Evolutionary conservation across 2,329 filamentous ascomycete species (phyloP).

Genomic region (Cordyceps militaris): DNA sequence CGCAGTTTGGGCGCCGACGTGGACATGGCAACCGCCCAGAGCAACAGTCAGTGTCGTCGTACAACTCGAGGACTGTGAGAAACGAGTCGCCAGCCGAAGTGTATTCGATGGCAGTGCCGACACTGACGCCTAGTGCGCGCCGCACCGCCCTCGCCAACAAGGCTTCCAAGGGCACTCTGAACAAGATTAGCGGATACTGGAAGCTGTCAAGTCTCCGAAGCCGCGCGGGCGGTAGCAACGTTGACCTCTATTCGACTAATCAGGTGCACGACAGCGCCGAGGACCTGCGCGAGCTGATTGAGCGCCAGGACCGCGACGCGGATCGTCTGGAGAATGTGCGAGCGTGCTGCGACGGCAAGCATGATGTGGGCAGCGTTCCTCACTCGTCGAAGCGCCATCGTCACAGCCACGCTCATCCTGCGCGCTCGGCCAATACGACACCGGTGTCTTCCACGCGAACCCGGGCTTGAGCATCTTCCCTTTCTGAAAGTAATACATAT

Average conservation of each 20-base stretch:
- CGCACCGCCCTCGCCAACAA: slow-evolving; percentile 27
- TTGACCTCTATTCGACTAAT: slow-evolving; percentile 52
- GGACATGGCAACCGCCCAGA: slow-evolving; percentile 38
- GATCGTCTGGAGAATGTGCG: slow-evolving; percentile 89
- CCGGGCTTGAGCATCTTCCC: background rate
- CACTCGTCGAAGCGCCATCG: slow-evolving; percentile 13
- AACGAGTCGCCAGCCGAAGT: slow-evolving; percentile 53
- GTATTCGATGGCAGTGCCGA: slow-evolving; percentile 46
- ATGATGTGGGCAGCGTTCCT: slow-evolving; percentile 11
- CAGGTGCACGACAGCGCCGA: slow-evolving; percentile 72
- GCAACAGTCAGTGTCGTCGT: slow-evolving; percentile 67
- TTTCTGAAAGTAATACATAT: background rate
- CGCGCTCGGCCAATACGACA: slow-evolving; percentile 7
- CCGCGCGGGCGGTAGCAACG: slow-evolving; percentile 37
- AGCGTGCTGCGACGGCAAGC: slow-evolving; percentile 92
- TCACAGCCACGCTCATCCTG: slow-evolving; percentile 10
- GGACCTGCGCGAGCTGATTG: slow-evolving; percentile 72
- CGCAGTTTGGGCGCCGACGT: slow-evolving; percentile 38
- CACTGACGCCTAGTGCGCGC: slow-evolving; percentile 45
- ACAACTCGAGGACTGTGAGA: slow-evolving; percentile 66
- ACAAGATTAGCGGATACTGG: slow-evolving; percentile 55
- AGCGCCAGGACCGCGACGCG: slow-evolving; percentile 67
- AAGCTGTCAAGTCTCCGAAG: slow-evolving; percentile 48
- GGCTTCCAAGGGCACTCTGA: slow-evolving; percentile 42
- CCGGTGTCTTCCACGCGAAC: slow-evolving; percentile 9